Percentiles rank a stretch among this genome's conserved stretches.
These are phyloP conservation scores for Ailanthus altissimus DNA, from an alignment of 345 rosid genomes.

Conservation along the genomic window DNA sequence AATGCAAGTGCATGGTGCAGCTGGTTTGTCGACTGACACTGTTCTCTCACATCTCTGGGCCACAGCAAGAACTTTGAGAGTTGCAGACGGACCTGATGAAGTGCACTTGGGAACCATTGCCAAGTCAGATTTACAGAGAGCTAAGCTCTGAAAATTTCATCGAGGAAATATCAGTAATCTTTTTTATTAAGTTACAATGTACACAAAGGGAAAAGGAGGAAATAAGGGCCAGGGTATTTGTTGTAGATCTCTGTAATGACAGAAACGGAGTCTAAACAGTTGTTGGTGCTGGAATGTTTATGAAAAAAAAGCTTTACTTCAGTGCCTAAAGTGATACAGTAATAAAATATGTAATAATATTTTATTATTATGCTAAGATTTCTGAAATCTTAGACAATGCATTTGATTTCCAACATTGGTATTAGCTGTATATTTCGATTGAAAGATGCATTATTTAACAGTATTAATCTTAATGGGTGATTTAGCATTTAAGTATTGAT, in stretches of 20 bases:
- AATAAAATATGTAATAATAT: background rate
- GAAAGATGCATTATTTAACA: no score
- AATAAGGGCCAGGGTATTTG: background rate
- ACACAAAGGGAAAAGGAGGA: background rate
- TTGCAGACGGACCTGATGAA: conserved; percentile 94
- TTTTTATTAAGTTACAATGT: background rate
- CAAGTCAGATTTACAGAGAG: conserved; percentile 70
- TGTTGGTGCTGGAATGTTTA: conserved; percentile 2
- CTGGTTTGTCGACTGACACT: conserved; percentile 78
- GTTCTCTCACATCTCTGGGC: conserved; percentile 91
- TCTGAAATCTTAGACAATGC: background rate
- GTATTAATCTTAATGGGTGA: background rate
- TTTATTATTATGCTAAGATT: background rate
- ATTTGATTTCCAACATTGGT: background rate
- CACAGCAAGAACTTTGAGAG: conserved; percentile 74
- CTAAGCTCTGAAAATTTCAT: conserved; percentile 57
- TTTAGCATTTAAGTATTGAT: background rate
- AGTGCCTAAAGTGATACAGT: background rate
- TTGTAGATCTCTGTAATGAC: background rate
- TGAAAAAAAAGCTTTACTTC: background rate
- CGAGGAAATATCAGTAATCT: background rate
- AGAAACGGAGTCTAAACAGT: background rate
- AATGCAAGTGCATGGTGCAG: conserved; percentile 92
- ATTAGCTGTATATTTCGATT: background rate
- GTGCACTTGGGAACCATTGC: conserved; percentile 94